These are phyloP conservation scores for Polychaeton citri DNA, from an alignment of 2,329 filamentous ascomycete species.

Conservation along the genomic window DNA sequence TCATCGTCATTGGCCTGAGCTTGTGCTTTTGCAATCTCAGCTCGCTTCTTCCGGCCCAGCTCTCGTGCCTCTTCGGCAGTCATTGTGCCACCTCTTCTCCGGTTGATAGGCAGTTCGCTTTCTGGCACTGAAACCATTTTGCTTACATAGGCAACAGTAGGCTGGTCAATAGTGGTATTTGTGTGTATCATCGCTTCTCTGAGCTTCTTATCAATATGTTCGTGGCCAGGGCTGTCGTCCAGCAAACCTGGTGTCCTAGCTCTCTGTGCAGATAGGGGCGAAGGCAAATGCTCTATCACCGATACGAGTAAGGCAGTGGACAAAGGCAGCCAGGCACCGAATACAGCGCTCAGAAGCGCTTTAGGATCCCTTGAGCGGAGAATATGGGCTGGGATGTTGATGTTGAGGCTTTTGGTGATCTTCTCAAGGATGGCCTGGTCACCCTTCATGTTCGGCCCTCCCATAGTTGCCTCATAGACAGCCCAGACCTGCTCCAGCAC, in stretches of 20 bases:
- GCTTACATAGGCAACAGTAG: constrained; percentile 87
- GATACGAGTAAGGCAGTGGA: constrained; percentile 89
- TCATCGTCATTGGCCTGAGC: constrained; percentile 38
- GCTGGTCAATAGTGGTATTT: constrained; percentile 54
- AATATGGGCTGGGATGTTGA: constrained; percentile 75
- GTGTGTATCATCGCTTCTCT: constrained; percentile 75
- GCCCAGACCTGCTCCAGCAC: constrained; percentile 95
- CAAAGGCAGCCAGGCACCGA: constrained; percentile 79
- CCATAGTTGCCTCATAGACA: constrained; percentile 79
- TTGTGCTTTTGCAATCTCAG: constrained; percentile 72
- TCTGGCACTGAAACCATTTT: constrained; percentile 96
- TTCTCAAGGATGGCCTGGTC: constrained; percentile 77
- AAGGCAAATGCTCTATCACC: constrained; percentile 83
- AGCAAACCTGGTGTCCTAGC: constrained; percentile 68
- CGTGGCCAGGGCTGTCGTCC: constrained; percentile 62
- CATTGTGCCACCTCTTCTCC: constrained; percentile 55
- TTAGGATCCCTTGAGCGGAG: constrained; percentile 72
- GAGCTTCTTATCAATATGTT: constrained; percentile 54
- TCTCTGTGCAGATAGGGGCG: constrained; percentile 66
- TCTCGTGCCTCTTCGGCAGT: constrained; percentile 85
- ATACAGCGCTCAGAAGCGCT: constrained; percentile 72
- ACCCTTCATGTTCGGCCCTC: constrained; percentile 68
- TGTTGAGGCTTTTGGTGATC: constrained; percentile 79
- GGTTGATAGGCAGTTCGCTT: constrained; percentile 82
- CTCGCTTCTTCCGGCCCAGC: constrained; percentile 73